Evolutionary conservation across 2,329 filamentous ascomycete species (phyloP), one percentile per base, ranked within the genome.

Genomic region (Trichoderma guizhouense): DNA sequence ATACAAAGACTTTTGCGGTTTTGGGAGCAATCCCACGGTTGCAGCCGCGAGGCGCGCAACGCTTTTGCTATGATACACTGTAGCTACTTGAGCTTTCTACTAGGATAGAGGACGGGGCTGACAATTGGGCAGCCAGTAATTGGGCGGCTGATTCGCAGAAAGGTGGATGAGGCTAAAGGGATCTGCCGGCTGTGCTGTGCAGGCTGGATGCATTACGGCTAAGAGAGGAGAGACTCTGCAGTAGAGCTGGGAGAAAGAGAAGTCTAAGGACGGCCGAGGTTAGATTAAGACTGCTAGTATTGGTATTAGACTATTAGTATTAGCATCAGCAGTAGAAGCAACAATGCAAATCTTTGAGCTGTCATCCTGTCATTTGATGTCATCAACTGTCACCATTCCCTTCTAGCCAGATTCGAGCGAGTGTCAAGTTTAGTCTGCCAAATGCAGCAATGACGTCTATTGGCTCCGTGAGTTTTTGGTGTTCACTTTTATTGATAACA

Each of bases 121-220:
- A 69, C 66, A 21, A 47, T 69, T 69, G 34, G 14, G 28, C 57
- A 26, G 66, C 66, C 53, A 61, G 21, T 62, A 30, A 61, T 69
- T 69, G 55, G 66, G 53, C 55, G 32, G 66, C 28, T 32, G 55
- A 5, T 18, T 43, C 9, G 53, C 39, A 43, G 39, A 30, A 34
- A 24, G 66, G 65, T 47, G 65, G 65, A 43, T 69, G 53, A 69
- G 55, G 36, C 66, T 61, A 69, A 69, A 69, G 34, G 66, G 66
- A 69, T 69, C 66, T 69, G 66, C 66, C 39, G 39, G 62, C 39
- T 53, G 62, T 26, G 43, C 6, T 21, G 15, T 34, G 26, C 15
- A 24, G 51, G 32, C 21, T 67, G 21, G 26, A 67, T 57, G 64
- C 51, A 21, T 34, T 34, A 53, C 21, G 15, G 30, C 21, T 63